These are phyloP conservation scores for Ascochyta clinopodiicola DNA, from an alignment of 2,329 filamentous ascomycete species.

Conservation along the genomic window DNA sequence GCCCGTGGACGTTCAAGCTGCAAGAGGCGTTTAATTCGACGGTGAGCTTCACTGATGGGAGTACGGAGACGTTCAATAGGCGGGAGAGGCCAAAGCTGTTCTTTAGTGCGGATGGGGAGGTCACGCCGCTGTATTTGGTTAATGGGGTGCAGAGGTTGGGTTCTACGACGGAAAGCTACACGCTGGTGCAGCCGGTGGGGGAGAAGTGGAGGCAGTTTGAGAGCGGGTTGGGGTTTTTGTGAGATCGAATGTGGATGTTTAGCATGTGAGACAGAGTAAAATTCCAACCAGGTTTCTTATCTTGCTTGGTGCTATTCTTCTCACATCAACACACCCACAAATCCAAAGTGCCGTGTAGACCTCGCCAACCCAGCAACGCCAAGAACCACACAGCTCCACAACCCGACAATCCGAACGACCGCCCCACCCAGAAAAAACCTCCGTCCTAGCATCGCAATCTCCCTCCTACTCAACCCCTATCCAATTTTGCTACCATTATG, in stretches of 20 bases:
- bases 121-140: constrained; percentile 56
- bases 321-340: too few species aligned
- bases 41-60: constrained; percentile 51
- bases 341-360: too few species aligned
- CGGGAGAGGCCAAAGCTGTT: constrained; percentile 58
- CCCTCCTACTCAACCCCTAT: constrained; percentile 29
- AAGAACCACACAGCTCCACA: too few species aligned
- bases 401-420: too few species aligned
- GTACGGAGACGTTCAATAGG: constrained; percentile 49
- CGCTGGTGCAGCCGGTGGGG: constrained; percentile 51
- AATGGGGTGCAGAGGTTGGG: constrained; percentile 57
- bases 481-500: too few species aligned
- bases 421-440: too few species aligned
- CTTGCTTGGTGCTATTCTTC: too few species aligned
- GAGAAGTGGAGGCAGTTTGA: constrained; percentile 19
- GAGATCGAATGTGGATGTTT: background rate
- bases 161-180: constrained; percentile 44
- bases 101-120: constrained; percentile 55
- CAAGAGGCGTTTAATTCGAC: constrained; percentile 40
- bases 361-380: too few species aligned
- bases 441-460: too few species aligned
- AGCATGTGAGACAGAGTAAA: too few species aligned
- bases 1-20: constrained; percentile 44
- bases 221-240: constrained; percentile 17
- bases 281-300: too few species aligned